Conservation (phyloP, 306 rosid genomes). For the Fragaria iinumae region DNA sequence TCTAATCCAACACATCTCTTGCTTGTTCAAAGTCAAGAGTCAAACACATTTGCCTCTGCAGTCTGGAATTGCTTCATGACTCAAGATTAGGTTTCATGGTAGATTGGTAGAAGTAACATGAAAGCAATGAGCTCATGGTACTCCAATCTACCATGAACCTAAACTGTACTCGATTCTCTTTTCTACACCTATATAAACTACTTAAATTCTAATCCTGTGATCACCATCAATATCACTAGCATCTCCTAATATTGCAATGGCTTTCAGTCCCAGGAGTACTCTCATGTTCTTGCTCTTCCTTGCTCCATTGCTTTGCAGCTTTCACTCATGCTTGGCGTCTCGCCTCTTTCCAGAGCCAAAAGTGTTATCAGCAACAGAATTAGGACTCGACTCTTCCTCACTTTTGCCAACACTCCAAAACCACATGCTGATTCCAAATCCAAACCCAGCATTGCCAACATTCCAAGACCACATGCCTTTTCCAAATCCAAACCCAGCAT, state of each 20-base stretch:
- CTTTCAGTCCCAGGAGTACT: neutral
- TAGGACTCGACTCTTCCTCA: neutral
- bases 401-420: conserved; percentile 2
- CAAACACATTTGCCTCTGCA: neutral
- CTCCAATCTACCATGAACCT: conserved; percentile 4
- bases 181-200: neutral
- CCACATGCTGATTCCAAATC: conserved; percentile 5
- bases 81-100: conserved; percentile 9
- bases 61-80: neutral
- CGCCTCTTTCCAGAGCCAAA: conserved; percentile 4
- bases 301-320: conserved; percentile 1
- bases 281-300: conserved; percentile 14
- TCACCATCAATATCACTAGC: neutral
- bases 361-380: neutral
- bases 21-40: neutral
- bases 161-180: neutral
- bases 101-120: conserved; percentile 1
- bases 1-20: neutral
- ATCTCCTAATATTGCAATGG: conserved; percentile 1
- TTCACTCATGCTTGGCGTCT: conserved; percentile 3
- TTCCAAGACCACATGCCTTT: neutral
- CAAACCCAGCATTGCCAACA: conserved; percentile 4
- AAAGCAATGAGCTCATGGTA: neutral
- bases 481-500: neutral
- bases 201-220: neutral